Evolutionary conservation across 2,329 filamentous ascomycete genomes (phyloP), one percentile per base, ranked within the genome.

Genomic region (Xylaria arbuscula): DNA sequence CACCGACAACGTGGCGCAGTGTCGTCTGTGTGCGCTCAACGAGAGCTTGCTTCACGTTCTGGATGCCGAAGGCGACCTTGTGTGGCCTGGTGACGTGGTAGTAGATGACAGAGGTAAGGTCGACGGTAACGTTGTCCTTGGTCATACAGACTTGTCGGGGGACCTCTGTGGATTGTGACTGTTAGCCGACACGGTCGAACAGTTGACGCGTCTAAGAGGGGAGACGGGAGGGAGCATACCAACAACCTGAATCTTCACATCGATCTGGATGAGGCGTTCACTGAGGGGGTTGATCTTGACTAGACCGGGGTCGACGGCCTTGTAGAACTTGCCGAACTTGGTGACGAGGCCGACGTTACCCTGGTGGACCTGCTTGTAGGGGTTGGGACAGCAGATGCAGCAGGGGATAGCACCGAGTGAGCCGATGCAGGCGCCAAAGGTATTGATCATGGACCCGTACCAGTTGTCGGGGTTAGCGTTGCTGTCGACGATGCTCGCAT

Each of bases 161-260:
- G 28, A 99, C 96, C 85, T 99, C 92, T 77, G 61, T 51, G 59
- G 10, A 51, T 82, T 75, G 58, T 36, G 28, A 67, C 10, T 19
- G 59, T 70, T 22, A 66, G 69, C 36, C 9, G 1, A 34, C 19
- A 19, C 11, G 38, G 38, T 9, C 28, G 7, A 53, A 34, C 15
- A 28, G 19, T 22, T 19, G 17, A 6, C 24, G 24, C 7, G 2
- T 42, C 36, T 24, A 28, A 32, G 53, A 11, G 2, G 36, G 64
- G 24, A 36, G 3, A 6, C 15, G 60, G 50, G 68, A n/a, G 62
- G 17, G 36, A 6, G 70, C 75, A 48, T 76, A 76, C 75, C 75
- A 60, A 97, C 93, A 73, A 97, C 98, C 84, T 99, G 96, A 75
- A 98, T 98, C 89, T 98, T 99, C 83, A 99, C 96, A 80, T 99